Percentiles rank a stretch among this genome's conserved stretches.
These are phyloP conservation scores for Mycena leptocephala DNA, from an alignment of 768 basidiomycete species.

Conservation along the genomic window DNA sequence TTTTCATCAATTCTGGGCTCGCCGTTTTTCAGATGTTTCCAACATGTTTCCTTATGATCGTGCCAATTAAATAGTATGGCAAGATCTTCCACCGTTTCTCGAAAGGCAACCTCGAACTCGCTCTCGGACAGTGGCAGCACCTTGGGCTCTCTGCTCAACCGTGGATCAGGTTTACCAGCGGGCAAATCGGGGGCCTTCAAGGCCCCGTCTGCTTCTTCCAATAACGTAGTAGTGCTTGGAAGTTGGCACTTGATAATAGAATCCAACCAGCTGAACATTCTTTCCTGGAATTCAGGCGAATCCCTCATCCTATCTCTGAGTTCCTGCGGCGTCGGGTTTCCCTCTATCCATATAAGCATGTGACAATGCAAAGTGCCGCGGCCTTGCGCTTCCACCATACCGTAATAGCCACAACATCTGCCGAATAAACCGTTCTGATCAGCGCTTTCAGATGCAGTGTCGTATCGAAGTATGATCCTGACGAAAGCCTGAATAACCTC, in stretches of 20 bases:
- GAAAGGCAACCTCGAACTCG: not conserved
- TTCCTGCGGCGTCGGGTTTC: not conserved
- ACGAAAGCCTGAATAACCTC: slow-evolving; percentile 2
- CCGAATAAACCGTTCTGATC: not conserved
- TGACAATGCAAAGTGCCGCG: not conserved
- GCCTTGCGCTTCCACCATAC: not conserved
- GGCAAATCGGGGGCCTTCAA: not conserved
- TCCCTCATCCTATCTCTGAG: not conserved
- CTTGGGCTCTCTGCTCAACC: not conserved
- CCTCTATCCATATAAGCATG: slow-evolving; percentile 11
- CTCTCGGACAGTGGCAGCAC: not conserved
- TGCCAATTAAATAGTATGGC: slow-evolving; percentile 31
- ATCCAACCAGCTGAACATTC: not conserved
- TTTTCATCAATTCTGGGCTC: not conserved
- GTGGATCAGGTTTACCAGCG: not conserved
- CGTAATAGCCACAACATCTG: not conserved
- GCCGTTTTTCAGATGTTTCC: slow-evolving; percentile 29
- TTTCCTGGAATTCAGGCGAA: not conserved
- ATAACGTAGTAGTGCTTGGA: not conserved
- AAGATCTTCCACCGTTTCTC: slow-evolving; percentile 22
- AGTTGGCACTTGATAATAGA: not conserved
- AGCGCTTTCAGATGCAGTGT: not conserved
- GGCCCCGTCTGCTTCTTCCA: not conserved
- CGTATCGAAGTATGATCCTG: not conserved
- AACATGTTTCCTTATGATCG: slow-evolving; percentile 22